phyloP scores from a whole-genome alignment of 768 basidiomycete species.

The Suillus cothurnatus region DNA sequence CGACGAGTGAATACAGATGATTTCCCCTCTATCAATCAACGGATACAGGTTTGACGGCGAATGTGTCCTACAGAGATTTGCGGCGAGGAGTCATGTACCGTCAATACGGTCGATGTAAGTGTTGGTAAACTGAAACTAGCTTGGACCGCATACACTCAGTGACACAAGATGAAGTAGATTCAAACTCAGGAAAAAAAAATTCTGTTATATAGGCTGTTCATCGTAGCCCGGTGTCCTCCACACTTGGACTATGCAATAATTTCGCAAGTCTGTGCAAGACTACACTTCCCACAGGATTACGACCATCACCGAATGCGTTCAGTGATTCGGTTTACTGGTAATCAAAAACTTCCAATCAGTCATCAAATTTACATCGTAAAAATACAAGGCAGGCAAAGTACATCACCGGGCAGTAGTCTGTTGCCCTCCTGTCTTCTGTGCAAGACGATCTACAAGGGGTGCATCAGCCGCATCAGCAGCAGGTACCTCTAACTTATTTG shows the following conservation, averaged over 20 bases:
- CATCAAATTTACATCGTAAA: not conserved
- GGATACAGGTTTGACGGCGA: conserved; percentile 53
- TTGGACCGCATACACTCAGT: not conserved
- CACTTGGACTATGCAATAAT: conserved; percentile 15
- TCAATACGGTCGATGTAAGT: not conserved
- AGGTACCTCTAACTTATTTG: conserved; percentile 68
- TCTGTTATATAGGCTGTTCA: not conserved
- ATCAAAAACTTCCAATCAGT: not conserved
- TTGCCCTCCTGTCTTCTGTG: conserved; percentile 57
- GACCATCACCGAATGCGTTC: not conserved
- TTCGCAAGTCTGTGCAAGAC: conserved; percentile 1
- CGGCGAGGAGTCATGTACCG: conserved; percentile 40
- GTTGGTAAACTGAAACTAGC: not conserved
- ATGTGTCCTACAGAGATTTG: conserved; percentile 48
- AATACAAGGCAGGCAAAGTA: conserved; percentile 3
- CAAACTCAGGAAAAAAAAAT: not conserved
- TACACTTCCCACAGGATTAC: not conserved
- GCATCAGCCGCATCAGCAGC: conserved; percentile 84
- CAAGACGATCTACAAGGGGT: conserved; percentile 57
- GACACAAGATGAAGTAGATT: not conserved
- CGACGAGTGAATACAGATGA: not conserved
- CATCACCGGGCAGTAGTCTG: conserved; percentile 62
- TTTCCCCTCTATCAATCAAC: conserved; percentile 66
- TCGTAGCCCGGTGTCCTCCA: conserved; percentile 13
- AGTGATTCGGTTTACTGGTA: not conserved